These are phyloP conservation scores for Pisolithus marmoratus DNA, from an alignment of 768 basidiomycete genomes.

Conservation along the genomic window DNA sequence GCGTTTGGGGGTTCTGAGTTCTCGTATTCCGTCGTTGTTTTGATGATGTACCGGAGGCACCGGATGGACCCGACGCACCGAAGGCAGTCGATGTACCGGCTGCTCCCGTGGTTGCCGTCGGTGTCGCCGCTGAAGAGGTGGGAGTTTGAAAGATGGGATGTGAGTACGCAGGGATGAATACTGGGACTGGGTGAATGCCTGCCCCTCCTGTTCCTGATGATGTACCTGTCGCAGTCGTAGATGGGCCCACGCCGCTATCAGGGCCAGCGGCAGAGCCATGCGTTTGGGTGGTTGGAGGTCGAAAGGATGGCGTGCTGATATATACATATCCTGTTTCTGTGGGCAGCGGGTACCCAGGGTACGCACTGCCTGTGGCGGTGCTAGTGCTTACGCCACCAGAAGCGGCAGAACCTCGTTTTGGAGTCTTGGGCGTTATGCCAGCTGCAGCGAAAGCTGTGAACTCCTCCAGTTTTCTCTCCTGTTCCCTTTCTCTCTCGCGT, in stretches of 20 bases:
- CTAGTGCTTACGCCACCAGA: too few relatives aligned
- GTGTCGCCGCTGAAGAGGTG: conserved; percentile 20
- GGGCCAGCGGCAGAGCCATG: too few relatives aligned
- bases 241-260: too few relatives aligned
- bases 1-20: conserved; percentile 34
- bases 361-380: conserved; percentile 14
- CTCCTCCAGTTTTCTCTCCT: conserved; percentile 21
- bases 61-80: too few relatives aligned
- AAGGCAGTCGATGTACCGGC: too few relatives aligned
- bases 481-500: conserved; percentile 21
- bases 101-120: conserved; percentile 7
- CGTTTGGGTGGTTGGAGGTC: too few relatives aligned
- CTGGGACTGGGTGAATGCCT: conserved; percentile 26
- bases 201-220: conserved; percentile 1
- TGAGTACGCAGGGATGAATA: conserved; percentile 26
- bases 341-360: conserved; percentile 11
- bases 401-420: conserved; percentile 15
- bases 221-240: too few relatives aligned
- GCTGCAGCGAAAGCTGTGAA: conserved; percentile 14
- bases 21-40: conserved; percentile 10
- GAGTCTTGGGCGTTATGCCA: conserved; percentile 20
- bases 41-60: conserved; percentile 19
- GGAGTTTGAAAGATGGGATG: conserved; percentile 25
- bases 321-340: conserved; percentile 27
- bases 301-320: conserved; percentile 15